Evolutionary conservation across 345 rosid genomes (phyloP), one percentile per base, ranked within the genome.

Genomic region (Salix dunnii): DNA sequence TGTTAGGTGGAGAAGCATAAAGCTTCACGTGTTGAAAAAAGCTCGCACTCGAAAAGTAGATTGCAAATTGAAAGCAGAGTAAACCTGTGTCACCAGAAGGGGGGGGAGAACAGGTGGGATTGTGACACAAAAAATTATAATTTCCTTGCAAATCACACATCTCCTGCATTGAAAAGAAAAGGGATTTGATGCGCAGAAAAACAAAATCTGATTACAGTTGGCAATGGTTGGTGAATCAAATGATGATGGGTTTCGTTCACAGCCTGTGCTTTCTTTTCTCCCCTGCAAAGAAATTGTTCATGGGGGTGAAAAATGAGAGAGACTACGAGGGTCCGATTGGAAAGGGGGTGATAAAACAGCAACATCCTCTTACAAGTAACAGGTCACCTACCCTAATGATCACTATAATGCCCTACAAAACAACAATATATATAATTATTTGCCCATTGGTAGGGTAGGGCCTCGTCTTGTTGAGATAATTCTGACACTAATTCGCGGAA

Each of bases 351-450:
- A 65, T 51, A 31, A 68, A 71, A 75, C 67, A 75, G 80, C 21
- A 68, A 66, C 76, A 77, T 12, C 68, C 12, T 27, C 58, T 75
- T 78, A 58, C 27, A 46, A 76, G 67, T 42, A 23, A 71, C 67
- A 78, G 79, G 87, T 28, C 82, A 85, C 86, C 90, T 70, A 83
- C 88, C 88, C 86, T 77, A 82, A 81, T 85, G 80, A 80, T 85
- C 71, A 20, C 38, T 62, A 67, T 67, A 23, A 77, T 84, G 68
- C 77, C 87, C 86, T 80, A 67, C 82, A 76, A 77, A 55, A 30
- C 79, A 73, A 73, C 76, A 72, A 61, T n/a, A 13, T 46, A 46
- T 46, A 46, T 46, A 46, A 46, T 46, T 46, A 13, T 46, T 46
- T 46, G 51, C 51, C 51, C 17, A 14, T 3, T 46, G 51, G 51